Evolutionary conservation across 371 early-diverging fungal genomes (phyloP), one percentile per base, ranked within the genome.

Genomic region (Mucor irregularis): DNA sequence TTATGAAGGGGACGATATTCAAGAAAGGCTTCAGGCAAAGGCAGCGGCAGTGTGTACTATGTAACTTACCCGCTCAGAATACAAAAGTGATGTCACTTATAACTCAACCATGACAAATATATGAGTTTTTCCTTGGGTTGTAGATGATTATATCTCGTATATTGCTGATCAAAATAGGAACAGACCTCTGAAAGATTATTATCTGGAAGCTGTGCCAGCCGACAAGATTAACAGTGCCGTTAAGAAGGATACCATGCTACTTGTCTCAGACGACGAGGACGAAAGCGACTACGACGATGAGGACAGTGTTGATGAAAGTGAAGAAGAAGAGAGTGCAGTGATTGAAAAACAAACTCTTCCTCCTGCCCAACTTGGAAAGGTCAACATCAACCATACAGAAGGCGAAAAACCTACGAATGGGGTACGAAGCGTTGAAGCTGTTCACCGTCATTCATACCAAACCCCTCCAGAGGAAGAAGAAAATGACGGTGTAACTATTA

Each of bases 31-130:
- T 14, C 54, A 66, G 25, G 56, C 49, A n/a, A 88, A 86, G 49
- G 90, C 87, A 1, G 80, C 82, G 2, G 87, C 88, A n/a, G n/a
- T 0, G 88, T 86, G 88, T 90, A 90, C 47, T 83, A 82, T 29
- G 85, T 82, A 4, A 80, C 85, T 0, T 90, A 90, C 53, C 73
- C 66, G 66, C 0, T 38, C 61, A 5, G 74, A 74, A 42, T 39
- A 31, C 24, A 66, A 43, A 28, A 55, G 31, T 1, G 50, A 33
- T 19, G 40, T 31, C 2, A 21, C 56, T n/a, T 56, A 56, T 17
- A 53, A 43, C 2, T 26, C 48, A 1, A 26, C 50, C 4, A n/a
- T 52, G 22, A 13, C 11, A 24, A 53, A 33, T 64, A 53, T 24
- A 64, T 80, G 49, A 76, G 84, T 11, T 88, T n/a, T 88, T 59